phyloP scores from a whole-genome alignment of 352 stramenopile genomes.

The Globisporangium megalacanthum region DNA sequence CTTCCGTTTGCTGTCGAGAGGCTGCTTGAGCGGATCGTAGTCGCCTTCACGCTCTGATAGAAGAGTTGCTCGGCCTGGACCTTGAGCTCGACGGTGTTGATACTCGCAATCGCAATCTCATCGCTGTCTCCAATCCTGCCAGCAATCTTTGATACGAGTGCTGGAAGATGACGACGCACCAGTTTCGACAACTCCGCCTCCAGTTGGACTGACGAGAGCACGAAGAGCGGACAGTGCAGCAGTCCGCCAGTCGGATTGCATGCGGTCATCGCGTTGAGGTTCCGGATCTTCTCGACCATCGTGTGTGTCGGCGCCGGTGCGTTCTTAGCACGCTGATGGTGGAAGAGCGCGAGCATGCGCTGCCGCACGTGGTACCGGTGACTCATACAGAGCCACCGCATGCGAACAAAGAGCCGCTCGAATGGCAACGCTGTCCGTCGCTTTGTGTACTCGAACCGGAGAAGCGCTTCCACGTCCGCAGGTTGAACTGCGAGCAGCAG shows the following conservation, averaged over 20 bases:
- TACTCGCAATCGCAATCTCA: slow-evolving; percentile 4
- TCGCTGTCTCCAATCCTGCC: not conserved
- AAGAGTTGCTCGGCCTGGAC: slow-evolving; percentile 14
- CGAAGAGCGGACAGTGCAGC: slow-evolving; percentile 40
- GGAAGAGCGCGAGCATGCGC: slow-evolving; percentile 38
- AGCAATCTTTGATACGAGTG: not conserved
- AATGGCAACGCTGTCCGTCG: slow-evolving; percentile 18
- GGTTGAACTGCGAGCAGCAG: slow-evolving; percentile 11
- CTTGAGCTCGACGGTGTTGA: slow-evolving; percentile 12
- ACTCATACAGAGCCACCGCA: slow-evolving; percentile 44
- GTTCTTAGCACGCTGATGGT: slow-evolving; percentile 30
- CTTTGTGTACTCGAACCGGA: slow-evolving; percentile 26
- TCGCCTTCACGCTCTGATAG: not conserved
- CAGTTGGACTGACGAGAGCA: slow-evolving; percentile 24
- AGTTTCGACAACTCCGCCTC: slow-evolving; percentile 24
- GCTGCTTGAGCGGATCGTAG: not conserved
- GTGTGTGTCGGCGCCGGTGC: slow-evolving; percentile 3
- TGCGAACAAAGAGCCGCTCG: slow-evolving; percentile 32
- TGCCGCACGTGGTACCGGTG: slow-evolving; percentile 47
- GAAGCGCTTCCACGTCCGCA: slow-evolving; percentile 24
- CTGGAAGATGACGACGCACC: slow-evolving; percentile 11
- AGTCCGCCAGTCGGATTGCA: slow-evolving; percentile 5
- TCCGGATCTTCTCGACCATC: slow-evolving; percentile 14
- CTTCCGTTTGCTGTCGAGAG: no score
- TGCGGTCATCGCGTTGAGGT: slow-evolving; percentile 6